Evolutionary conservation across 78 protist species (phyloP).

Genomic region (Tieghemostelium lacteum): DNA sequence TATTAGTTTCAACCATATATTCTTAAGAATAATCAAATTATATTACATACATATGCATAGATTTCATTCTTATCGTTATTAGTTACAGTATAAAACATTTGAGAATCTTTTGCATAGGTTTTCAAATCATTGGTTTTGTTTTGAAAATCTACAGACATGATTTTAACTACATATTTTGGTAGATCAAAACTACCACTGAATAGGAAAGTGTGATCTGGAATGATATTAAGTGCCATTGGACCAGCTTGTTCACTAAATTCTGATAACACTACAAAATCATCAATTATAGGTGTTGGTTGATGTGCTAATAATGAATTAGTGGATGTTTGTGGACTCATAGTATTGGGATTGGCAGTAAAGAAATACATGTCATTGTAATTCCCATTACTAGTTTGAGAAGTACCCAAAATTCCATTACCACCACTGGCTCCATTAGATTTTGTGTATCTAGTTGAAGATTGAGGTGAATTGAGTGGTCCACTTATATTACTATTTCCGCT

Average conservation of each 20-base stretch:
- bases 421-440: background rate
- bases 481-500: background rate
- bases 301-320: background rate
- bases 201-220: slow-evolving; percentile 51
- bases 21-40: too few relatives aligned
- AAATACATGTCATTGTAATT: too few relatives aligned
- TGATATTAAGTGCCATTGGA: slow-evolving; percentile 49
- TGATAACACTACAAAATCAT: slow-evolving; percentile 70
- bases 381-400: too few relatives aligned
- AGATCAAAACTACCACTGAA: slow-evolving; percentile 34
- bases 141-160: slow-evolving; percentile 86
- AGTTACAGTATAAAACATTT: slow-evolving; percentile 64
- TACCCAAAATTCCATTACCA: too few relatives aligned
- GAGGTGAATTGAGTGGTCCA: background rate
- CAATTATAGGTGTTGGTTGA: slow-evolving; percentile 9
- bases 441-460: background rate
- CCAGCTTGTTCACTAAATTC: slow-evolving; percentile 86
- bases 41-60: slow-evolving; percentile 40
- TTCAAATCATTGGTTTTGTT: slow-evolving; percentile 77
- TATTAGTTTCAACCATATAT: too few relatives aligned
- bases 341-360: too few relatives aligned
- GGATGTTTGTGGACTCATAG: background rate
- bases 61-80: slow-evolving; percentile 16
- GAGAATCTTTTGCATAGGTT: slow-evolving; percentile 68
- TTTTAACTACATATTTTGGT: slow-evolving; percentile 75